These are phyloP conservation scores for Gossypium stocksii DNA, from an alignment of 345 rosid genomes.

Conservation along the genomic window DNA sequence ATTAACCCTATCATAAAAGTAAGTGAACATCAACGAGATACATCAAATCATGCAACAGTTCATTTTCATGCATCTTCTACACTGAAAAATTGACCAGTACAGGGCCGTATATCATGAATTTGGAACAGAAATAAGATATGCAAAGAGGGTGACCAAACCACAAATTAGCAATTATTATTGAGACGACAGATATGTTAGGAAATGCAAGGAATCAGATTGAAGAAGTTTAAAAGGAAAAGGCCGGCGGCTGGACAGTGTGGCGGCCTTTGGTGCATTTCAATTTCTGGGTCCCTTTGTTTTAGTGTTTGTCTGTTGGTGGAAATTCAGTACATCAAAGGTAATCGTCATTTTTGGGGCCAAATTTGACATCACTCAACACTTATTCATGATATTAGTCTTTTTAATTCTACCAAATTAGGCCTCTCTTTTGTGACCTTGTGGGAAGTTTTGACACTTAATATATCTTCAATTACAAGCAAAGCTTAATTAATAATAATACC, in stretches of 20 bases:
- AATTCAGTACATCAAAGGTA: constrained; percentile 11
- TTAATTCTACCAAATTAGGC: not conserved
- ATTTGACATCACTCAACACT: not conserved
- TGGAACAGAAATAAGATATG: not conserved
- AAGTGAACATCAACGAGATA: not conserved
- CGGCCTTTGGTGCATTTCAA: not conserved
- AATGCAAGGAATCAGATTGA: not conserved
- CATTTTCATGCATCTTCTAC: not conserved
- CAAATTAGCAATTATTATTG: constrained; percentile 2
- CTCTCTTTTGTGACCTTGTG: not conserved
- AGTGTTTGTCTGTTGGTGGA: constrained; percentile 25
- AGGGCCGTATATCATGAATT: not conserved
- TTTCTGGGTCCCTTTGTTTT: constrained; percentile 15
- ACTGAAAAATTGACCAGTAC: not conserved
- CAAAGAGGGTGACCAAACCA: not conserved
- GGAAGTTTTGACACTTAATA: too few species aligned
- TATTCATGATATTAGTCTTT: not conserved
- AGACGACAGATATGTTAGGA: not conserved
- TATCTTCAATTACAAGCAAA: not conserved
- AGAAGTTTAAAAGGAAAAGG: not conserved
- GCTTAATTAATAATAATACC: not conserved
- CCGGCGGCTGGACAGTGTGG: not conserved
- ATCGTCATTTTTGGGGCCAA: constrained; percentile 3
- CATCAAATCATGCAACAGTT: not conserved
- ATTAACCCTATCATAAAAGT: not conserved